Evolutionary conservation across 495 filamentous ascomycete genomes (phyloP).

Genomic region (Articulospora tetracladia): DNA sequence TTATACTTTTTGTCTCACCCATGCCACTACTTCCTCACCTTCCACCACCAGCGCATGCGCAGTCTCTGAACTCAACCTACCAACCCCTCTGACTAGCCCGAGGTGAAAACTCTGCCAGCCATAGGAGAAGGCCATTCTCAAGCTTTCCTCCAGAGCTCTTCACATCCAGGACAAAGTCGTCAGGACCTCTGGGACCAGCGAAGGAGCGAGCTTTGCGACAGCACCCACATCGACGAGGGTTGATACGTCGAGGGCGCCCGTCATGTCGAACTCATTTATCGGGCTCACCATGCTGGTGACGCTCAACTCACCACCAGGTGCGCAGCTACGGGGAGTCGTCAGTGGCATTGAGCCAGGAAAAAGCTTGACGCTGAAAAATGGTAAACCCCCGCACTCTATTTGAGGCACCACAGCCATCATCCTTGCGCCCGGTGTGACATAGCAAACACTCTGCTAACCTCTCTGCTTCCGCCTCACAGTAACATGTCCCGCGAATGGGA

Average conservation of each 20-base stretch:
- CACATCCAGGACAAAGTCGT: no score
- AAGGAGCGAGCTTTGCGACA: no score
- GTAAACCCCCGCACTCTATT: slow-evolving; percentile 38
- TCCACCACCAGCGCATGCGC: not conserved
- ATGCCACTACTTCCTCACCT: not conserved
- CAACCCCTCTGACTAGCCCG: no score
- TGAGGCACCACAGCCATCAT: not conserved
- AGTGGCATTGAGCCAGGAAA: slow-evolving; percentile 65
- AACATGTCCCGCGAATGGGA: slow-evolving; percentile 20
- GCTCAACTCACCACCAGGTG: slow-evolving; percentile 60
- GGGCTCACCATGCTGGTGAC: slow-evolving; percentile 77
- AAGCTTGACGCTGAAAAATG: slow-evolving; percentile 72
- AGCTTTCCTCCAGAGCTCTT: not conserved
- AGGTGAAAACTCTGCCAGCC: no score
- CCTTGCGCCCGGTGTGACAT: not conserved
- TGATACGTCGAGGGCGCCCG: not conserved
- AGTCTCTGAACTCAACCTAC: not conserved
- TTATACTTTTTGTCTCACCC: not conserved
- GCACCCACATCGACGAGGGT: not conserved
- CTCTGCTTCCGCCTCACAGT: slow-evolving; percentile 13
- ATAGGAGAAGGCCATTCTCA: no score
- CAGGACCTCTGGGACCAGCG: no score
- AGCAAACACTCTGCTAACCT: slow-evolving; percentile 12
- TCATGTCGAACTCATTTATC: slow-evolving; percentile 56
- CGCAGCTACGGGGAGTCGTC: slow-evolving; percentile 68